Evolutionary conservation across 1,139 yeast genomes (phyloP).

Genomic region (Suhomyces wounanorum): DNA sequence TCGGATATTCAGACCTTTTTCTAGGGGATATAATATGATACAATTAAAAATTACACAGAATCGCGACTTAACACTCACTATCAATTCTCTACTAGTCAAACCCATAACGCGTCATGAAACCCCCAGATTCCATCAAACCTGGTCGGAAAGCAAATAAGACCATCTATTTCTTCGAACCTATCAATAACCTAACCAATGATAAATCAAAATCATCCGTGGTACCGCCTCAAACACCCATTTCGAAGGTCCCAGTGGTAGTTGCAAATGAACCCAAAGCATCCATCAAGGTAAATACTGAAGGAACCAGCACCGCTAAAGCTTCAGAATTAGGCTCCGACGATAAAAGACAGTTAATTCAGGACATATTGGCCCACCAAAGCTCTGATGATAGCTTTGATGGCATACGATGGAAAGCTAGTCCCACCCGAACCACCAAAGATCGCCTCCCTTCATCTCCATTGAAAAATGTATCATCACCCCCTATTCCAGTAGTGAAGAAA

Average conservation of each 20-base stretch:
- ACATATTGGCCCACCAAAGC: slow-evolving; percentile 29
- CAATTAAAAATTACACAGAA: neutral
- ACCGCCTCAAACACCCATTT: neutral
- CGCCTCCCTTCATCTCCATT: slow-evolving; percentile 40
- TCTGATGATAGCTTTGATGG: slow-evolving; percentile 53
- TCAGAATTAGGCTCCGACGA: slow-evolving; percentile 4
- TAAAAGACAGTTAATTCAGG: slow-evolving; percentile 5
- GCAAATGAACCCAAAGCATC: neutral
- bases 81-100: neutral
- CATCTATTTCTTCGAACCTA: slow-evolving; percentile 42
- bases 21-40: too few species aligned
- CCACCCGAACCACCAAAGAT: slow-evolving; percentile 17
- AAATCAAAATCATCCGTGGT: neutral
- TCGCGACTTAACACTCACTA: neutral
- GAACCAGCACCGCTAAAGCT: neutral
- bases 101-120: slow-evolving; percentile 8
- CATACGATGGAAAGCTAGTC: slow-evolving; percentile 44
- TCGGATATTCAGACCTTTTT: too few species aligned
- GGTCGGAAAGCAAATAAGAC: slow-evolving; percentile 29
- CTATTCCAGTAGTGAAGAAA: neutral
- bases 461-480: slow-evolving; percentile 24
- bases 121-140: slow-evolving; percentile 17
- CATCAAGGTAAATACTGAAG: neutral
- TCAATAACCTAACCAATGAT: slow-evolving; percentile 27
- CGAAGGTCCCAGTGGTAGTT: neutral